Evolutionary conservation across 768 basidiomycete genomes (phyloP).

Genomic region (Krasilnikovozyma curviuscula): DNA sequence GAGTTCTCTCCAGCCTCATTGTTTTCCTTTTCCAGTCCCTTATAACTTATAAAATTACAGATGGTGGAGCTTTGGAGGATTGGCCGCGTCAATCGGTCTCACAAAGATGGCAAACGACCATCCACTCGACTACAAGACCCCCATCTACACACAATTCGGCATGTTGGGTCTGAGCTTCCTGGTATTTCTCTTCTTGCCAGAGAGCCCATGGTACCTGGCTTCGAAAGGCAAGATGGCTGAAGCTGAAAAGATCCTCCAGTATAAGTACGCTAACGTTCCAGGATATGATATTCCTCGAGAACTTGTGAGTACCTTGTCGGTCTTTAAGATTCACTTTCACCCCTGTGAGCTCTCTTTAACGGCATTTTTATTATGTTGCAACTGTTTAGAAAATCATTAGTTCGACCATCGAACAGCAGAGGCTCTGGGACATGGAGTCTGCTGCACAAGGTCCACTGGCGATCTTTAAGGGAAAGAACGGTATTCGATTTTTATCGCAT

Average conservation of each 20-base stretch:
- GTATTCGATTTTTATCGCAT: constrained; percentile 2
- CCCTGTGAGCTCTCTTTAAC: too few relatives aligned
- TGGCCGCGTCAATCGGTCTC: constrained; percentile 1
- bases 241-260: background rate
- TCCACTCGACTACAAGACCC: constrained; percentile 11
- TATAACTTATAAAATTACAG: too few relatives aligned
- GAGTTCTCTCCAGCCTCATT: too few relatives aligned
- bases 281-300: background rate
- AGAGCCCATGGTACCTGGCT: constrained; percentile 11
- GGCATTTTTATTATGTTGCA: too few relatives aligned
- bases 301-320: too few relatives aligned
- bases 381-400: background rate
- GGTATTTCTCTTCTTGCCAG: constrained; percentile 16
- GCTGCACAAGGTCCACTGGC: background rate
- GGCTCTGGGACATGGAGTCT: background rate
- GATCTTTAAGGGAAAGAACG: constrained; percentile 5
- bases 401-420: background rate
- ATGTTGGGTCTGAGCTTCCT: constrained; percentile 13
- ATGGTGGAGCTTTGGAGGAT: too few relatives aligned
- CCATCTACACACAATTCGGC: constrained; percentile 17
- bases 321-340: background rate
- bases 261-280: background rate
- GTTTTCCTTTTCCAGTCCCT: background rate
- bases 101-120: background rate
- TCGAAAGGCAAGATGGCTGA: background rate